Conservation (phyloP, 2,329 filamentous ascomycete species). For the Beauveria medogensis region DNA sequence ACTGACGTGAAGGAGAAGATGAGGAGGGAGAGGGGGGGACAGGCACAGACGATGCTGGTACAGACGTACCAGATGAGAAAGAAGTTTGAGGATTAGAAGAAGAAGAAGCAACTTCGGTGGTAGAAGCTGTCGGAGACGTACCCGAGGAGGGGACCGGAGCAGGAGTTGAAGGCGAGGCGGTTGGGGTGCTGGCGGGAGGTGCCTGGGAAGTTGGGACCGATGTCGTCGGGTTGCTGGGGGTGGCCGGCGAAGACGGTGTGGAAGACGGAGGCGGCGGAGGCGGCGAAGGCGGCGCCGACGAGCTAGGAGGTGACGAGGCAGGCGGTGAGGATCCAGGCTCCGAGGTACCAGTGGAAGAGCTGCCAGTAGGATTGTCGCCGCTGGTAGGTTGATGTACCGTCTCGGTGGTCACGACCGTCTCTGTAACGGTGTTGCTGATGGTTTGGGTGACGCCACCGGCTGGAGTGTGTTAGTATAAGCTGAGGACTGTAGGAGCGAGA, state of each 20-base stretch:
- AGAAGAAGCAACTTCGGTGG: conserved; percentile 17
- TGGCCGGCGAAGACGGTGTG: background rate
- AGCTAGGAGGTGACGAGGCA: background rate
- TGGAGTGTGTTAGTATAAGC: background rate
- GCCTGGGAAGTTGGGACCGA: background rate
- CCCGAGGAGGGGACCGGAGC: conserved; percentile 17
- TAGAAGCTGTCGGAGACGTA: conserved; percentile 22
- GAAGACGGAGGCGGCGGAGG: background rate
- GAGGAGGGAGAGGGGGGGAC: conserved; percentile 19
- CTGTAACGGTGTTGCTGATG: background rate
- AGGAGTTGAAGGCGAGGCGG: conserved; percentile 10
- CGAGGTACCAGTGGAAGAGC: background rate
- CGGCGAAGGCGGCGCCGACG: background rate
- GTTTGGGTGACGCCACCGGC: background rate
- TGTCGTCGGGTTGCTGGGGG: background rate
- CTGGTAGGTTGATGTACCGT: conserved; percentile 6
- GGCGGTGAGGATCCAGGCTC: background rate
- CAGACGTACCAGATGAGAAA: conserved; percentile 24
- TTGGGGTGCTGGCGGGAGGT: conserved; percentile 7
- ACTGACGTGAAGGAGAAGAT: conserved; percentile 16
- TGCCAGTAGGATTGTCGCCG: background rate
- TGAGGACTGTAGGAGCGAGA: background rate
- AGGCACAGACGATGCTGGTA: conserved; percentile 18
- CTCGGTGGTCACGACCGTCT: background rate
- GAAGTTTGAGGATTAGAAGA: conserved; percentile 15